phyloP scores from a whole-genome alignment of 441 rosid genomes.

The Jatropha podagrica region DNA sequence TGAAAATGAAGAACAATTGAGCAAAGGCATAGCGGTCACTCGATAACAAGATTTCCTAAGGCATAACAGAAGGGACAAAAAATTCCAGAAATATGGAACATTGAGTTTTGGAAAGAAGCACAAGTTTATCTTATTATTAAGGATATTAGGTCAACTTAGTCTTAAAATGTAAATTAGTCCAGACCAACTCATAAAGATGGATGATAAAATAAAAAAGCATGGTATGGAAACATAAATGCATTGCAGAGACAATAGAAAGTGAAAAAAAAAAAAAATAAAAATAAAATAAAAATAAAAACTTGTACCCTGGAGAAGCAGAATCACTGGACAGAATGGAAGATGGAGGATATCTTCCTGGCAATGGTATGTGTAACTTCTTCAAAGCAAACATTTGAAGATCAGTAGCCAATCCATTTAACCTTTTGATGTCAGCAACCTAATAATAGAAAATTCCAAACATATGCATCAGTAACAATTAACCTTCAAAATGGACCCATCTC shows the following conservation, averaged over 20 bases:
- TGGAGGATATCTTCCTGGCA: slow-evolving; percentile 64
- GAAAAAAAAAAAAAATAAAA: no score
- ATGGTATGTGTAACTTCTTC: slow-evolving; percentile 52
- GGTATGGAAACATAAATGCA: background rate
- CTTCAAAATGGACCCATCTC: background rate
- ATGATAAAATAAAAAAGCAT: background rate
- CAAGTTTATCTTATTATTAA: no score
- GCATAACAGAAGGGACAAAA: no score
- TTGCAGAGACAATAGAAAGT: background rate
- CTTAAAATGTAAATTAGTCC: background rate
- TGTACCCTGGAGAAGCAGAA: slow-evolving; percentile 43
- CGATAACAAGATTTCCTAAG: background rate
- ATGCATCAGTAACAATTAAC: background rate
- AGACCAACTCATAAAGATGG: background rate
- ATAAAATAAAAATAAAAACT: no score
- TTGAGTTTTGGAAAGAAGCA: no score
- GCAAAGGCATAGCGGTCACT: background rate
- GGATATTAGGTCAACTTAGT: no score
- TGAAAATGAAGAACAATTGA: background rate
- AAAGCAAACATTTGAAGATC: slow-evolving; percentile 78
- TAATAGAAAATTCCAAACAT: background rate
- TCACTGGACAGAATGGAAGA: slow-evolving; percentile 35
- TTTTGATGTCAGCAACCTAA: slow-evolving; percentile 61
- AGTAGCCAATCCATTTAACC: slow-evolving; percentile 54
- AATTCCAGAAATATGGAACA: no score